Percentiles rank a stretch among this genome's conserved stretches.
phyloP scores from a whole-genome alignment of 371 early-diverging fungal species.

The Mortierella sp. region DNA sequence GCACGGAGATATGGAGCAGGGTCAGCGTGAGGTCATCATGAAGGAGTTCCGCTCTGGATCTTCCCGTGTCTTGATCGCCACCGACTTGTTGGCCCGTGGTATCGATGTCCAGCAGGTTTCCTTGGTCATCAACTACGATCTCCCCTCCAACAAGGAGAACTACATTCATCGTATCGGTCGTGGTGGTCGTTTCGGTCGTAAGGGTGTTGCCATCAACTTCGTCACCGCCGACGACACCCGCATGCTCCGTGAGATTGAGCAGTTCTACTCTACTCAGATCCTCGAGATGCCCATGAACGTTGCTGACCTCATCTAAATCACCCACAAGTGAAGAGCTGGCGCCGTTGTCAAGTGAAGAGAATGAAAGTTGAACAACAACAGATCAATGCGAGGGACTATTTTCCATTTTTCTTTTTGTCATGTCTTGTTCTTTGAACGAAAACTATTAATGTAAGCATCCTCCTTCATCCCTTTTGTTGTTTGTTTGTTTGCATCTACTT shows the following conservation, averaged over 20 bases:
- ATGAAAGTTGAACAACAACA: constrained; percentile 10
- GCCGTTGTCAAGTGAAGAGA: constrained; percentile 18
- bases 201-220: constrained; percentile 99
- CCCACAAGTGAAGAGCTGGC: neutral
- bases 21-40: constrained; percentile 98
- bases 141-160: constrained; percentile 96
- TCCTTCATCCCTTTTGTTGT: neutral
- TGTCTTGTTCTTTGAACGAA: constrained; percentile 24
- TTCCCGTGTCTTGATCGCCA: constrained; percentile 97
- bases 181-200: constrained; percentile 99
- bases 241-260: constrained; percentile 92
- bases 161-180: constrained; percentile 99
- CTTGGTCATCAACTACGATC: constrained; percentile 98
- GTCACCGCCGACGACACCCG: constrained; percentile 95
- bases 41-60: constrained; percentile 96
- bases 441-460: constrained; percentile 28
- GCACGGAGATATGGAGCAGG: constrained; percentile 97
- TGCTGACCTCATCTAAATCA: constrained; percentile 80
- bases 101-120: constrained; percentile 99
- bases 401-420: constrained; percentile 21
- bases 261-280: constrained; percentile 98
- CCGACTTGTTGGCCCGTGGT: constrained; percentile 99
- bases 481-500: too few relatives aligned
- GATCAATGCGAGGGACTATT: neutral
- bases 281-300: constrained; percentile 96